A percentile compares a stretch with the other conserved stretches of the same genome.
Evolutionary conservation across 768 basidiomycete species (phyloP).

Genomic region (Thelephora aurantiotincta): DNA sequence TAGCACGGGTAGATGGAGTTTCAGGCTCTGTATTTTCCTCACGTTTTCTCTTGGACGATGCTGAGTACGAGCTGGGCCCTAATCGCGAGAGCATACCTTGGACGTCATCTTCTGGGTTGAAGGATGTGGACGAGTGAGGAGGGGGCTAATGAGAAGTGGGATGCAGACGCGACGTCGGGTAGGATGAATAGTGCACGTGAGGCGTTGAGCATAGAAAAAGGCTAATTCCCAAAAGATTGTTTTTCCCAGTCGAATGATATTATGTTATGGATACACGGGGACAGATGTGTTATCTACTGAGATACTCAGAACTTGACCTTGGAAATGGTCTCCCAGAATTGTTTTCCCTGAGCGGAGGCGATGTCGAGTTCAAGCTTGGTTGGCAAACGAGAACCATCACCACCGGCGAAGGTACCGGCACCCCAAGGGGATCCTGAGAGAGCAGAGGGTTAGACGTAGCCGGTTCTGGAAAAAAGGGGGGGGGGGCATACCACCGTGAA

Average conservation of each 20-base stretch:
- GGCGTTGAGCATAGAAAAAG: not conserved
- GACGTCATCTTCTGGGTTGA: conserved; percentile 5
- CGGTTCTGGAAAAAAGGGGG: not conserved
- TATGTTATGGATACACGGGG: not conserved
- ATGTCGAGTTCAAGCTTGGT: conserved; percentile 29
- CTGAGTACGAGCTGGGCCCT: not conserved
- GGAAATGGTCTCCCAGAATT: conserved; percentile 35
- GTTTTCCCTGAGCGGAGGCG: conserved; percentile 34
- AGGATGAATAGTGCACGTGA: not conserved
- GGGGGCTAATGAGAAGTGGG: not conserved
- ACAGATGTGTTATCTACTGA: not conserved
- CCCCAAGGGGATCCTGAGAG: conserved; percentile 60
- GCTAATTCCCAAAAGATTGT: not conserved
- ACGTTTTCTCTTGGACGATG: conserved; percentile 39
- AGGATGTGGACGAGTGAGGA: not conserved
- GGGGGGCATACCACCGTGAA: conserved; percentile 29
- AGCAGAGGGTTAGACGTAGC: not conserved
- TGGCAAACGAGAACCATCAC: conserved; percentile 33
- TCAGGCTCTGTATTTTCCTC: conserved; percentile 16
- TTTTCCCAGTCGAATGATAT: not conserved
- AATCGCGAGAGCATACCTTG: conserved; percentile 2
- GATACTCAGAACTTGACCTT: conserved; percentile 18
- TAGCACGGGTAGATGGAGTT: conserved; percentile 27
- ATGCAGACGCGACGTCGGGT: not conserved
- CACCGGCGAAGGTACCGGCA: conserved; percentile 45